phyloP scores from a whole-genome alignment of 2,329 filamentous ascomycete genomes.

The Penicillium expansum region DNA sequence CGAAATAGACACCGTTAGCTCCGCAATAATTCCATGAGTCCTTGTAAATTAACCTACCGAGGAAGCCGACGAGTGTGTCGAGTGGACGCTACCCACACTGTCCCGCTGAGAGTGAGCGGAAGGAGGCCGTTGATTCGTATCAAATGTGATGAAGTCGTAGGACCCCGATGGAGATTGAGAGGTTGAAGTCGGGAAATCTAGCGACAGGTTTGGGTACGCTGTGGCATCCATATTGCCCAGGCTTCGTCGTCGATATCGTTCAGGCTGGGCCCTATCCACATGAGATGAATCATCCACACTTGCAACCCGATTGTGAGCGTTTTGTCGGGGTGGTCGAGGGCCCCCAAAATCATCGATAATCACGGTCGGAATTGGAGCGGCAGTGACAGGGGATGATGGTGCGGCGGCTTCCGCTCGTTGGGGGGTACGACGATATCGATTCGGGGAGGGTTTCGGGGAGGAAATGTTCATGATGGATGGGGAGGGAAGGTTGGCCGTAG shows the following conservation, averaged over 20 bases:
- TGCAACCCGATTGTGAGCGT: conserved; percentile 55
- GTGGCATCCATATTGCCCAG: conserved; percentile 64
- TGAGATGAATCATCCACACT: conserved; percentile 71
- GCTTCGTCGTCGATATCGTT: conserved; percentile 78
- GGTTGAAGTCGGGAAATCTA: conserved; percentile 33
- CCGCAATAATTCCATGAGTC: no score
- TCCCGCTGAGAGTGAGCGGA: conserved; percentile 49
- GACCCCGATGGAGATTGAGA: conserved; percentile 33
- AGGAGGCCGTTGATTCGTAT: conserved; percentile 30
- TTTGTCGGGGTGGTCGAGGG: conserved; percentile 40
- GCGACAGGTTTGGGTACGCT: conserved; percentile 37
- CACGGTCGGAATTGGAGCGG: conserved; percentile 11
- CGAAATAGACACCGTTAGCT: not conserved
- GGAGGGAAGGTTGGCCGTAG: conserved; percentile 51
- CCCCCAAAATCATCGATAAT: conserved; percentile 45
- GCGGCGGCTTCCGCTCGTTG: conserved; percentile 53
- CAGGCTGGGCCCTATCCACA: conserved; percentile 52
- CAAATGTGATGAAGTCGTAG: conserved; percentile 35
- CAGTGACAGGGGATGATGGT: conserved; percentile 9
- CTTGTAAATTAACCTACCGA: conserved; percentile 55
- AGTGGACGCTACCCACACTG: conserved; percentile 64
- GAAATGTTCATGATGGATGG: conserved; percentile 51
- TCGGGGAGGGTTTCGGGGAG: conserved; percentile 67
- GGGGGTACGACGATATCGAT: conserved; percentile 74
- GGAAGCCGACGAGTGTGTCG: conserved; percentile 54